These are phyloP conservation scores for Penicillium psychrofluorescens DNA, from an alignment of 495 filamentous ascomycete genomes.

Conservation along the genomic window DNA sequence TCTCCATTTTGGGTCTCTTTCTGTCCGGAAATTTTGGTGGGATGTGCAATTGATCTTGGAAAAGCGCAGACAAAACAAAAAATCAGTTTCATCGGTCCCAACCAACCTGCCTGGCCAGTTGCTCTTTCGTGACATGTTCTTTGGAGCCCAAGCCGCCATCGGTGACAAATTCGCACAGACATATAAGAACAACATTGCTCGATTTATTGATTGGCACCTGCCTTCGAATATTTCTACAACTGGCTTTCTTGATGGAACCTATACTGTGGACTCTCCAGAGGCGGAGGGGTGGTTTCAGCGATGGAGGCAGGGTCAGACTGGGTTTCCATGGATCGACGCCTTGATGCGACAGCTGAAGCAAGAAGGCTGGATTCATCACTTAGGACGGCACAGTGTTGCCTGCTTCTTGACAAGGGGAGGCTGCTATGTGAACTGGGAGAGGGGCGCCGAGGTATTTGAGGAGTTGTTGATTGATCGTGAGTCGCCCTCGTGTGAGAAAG, in stretches of 20 bases:
- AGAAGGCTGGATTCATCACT: slow-evolving; percentile 71
- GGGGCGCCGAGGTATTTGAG: slow-evolving; percentile 67
- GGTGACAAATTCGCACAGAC: slow-evolving; percentile 52
- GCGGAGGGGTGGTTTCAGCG: slow-evolving; percentile 57
- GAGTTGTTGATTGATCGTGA: slow-evolving; percentile 59
- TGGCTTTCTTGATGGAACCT: slow-evolving; percentile 20
- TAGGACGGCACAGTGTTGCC: slow-evolving; percentile 63
- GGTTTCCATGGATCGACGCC: slow-evolving; percentile 69
- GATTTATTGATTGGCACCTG: slow-evolving; percentile 67
- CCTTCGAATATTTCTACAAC: slow-evolving; percentile 39
- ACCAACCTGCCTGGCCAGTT: slow-evolving; percentile 60
- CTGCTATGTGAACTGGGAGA: slow-evolving; percentile 67
- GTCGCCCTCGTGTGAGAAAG: neutral
- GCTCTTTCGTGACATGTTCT: slow-evolving; percentile 72
- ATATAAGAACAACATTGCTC: slow-evolving; percentile 48
- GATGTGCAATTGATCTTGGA: slow-evolving; percentile 49
- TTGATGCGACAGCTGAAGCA: slow-evolving; percentile 62
- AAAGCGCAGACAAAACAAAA: slow-evolving; percentile 34
- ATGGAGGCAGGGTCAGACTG: slow-evolving; percentile 58
- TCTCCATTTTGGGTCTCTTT: slow-evolving; percentile 62
- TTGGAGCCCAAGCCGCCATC: slow-evolving; percentile 59
- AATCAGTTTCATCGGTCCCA: slow-evolving; percentile 44
- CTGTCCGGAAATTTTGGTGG: slow-evolving; percentile 61
- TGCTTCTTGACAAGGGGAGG: slow-evolving; percentile 68
- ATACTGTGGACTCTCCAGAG: slow-evolving; percentile 46